Conservation (phyloP, 2,329 filamentous ascomycete genomes). For the Epichloe amarillans region DNA sequence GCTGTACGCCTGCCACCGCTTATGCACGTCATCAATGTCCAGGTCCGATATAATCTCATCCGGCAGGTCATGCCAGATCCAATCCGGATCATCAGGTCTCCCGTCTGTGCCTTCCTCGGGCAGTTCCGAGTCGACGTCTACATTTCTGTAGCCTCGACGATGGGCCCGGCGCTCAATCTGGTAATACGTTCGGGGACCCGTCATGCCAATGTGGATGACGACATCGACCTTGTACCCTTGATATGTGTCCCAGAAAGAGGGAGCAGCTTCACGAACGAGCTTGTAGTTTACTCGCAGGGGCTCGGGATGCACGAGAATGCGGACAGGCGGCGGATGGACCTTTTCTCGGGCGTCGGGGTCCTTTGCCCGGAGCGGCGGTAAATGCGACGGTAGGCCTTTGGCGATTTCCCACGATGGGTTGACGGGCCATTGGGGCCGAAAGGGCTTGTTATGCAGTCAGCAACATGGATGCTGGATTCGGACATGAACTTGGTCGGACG, state of each 20-base stretch:
- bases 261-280: constrained; percentile 48
- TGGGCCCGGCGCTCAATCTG: constrained; percentile 58
- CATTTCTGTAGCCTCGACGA: constrained; percentile 55
- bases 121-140: constrained; percentile 54
- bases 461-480: neutral
- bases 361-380: constrained; percentile 38
- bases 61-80: constrained; percentile 42
- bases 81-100: constrained; percentile 26
- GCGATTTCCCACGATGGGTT: constrained; percentile 79
- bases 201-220: constrained; percentile 71
- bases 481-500: neutral
- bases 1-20: constrained; percentile 38
- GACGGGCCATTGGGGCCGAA: constrained; percentile 53
- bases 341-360: constrained; percentile 18
- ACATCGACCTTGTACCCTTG: constrained; percentile 41
- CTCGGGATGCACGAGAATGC: constrained; percentile 50
- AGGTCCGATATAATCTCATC: constrained; percentile 42
- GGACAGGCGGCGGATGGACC: constrained; percentile 32
- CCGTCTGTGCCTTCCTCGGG: constrained; percentile 40
- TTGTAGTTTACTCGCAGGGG: constrained; percentile 61
- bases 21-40: constrained; percentile 42
- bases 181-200: constrained; percentile 50
- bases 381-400: constrained; percentile 48
- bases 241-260: constrained; percentile 41
- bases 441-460: constrained; percentile 37